Evolutionary conservation across 2,329 filamentous ascomycete species (phyloP), one percentile per base, ranked within the genome.

Genomic region (Aspergillus candidus): DNA sequence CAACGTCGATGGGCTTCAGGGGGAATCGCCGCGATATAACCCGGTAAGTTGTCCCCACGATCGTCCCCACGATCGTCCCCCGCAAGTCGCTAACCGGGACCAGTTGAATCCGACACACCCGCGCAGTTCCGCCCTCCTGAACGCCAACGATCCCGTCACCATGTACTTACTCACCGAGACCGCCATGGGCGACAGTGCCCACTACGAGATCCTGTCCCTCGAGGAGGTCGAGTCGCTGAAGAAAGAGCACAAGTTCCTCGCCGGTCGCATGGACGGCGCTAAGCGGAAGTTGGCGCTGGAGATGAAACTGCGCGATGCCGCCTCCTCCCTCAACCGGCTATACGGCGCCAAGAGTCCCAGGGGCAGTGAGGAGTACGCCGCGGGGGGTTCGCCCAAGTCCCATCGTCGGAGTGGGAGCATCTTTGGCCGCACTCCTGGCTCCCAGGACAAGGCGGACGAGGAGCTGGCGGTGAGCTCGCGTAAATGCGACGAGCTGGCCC

Each of bases 91-190:
- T 39, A 35, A 42, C 17, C 38, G 13, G 29, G 15, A 31, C 42
- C 47, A 86, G 87, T 64, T 79, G 75, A 47, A 86, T 43, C 47
- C 60, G 11, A 46, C 52, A 11, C 60, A 65, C 30, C 60, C 59
- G 11, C 61, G 55, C 38, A 67, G 61, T 50, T 67, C 68, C 5
- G 59, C 61, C 29, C 56, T 68, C 17, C 56, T 69, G 18, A 69
- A 72, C 42, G 57, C 66, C 44, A 73, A 70, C 52, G 80, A 83
- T 56, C 76, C 76, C 0, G 76, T 98, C 35, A 85, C 89, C 56
- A 83, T 95, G 63, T 94, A 97, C 65, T 73, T 98, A 37, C 78
- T 98, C 46, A 90, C 93, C 49, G 91, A 97, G 71, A 97, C 88
- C 14, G 93, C 93, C 14, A 79, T 98, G 48, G 80, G 83, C 47